A percentile compares a stretch with the other conserved stretches of the same genome.
Conservation (phyloP, 163 green algal species). For the Chlorella variabilis region DNA sequence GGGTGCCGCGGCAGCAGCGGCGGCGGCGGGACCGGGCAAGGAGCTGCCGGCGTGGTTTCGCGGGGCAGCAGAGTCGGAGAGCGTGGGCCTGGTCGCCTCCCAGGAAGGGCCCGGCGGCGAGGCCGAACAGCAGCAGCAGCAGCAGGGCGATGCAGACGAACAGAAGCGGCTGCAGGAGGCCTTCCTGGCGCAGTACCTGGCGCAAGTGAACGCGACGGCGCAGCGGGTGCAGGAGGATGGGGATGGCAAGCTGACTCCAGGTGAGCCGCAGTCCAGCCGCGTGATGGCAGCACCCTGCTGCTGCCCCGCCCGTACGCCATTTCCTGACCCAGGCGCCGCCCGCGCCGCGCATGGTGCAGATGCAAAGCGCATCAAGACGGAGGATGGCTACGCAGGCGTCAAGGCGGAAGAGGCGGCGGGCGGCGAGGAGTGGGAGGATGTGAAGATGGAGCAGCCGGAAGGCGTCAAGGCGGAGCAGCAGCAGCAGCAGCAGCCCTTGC, state of each 20-base stretch:
- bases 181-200: conserved; percentile 52
- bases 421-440: conserved; percentile 26
- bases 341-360: neutral
- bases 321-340: no score
- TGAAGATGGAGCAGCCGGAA: conserved; percentile 9
- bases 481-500: conserved; percentile 30
- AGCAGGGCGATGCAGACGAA: conserved; percentile 30
- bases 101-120: conserved; percentile 20
- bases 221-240: conserved; percentile 11
- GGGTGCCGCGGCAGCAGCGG: conserved; percentile 11
- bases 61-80: conserved; percentile 25
- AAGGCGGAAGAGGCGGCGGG: neutral
- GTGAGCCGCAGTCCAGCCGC: neutral
- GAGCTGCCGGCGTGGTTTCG: conserved; percentile 56
- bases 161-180: conserved; percentile 36
- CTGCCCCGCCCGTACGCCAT: no score
- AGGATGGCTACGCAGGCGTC: neutral
- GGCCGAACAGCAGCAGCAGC: conserved; percentile 18
- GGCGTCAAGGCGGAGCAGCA: neutral
- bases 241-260: conserved; percentile 12
- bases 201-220: conserved; percentile 24
- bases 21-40: conserved; percentile 36
- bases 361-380: conserved; percentile 31
- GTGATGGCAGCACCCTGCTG: neutral
- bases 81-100: conserved; percentile 13